Conservation (phyloP, 805 yeast genomes). For the Wickerhamomyces bovis region DNA sequence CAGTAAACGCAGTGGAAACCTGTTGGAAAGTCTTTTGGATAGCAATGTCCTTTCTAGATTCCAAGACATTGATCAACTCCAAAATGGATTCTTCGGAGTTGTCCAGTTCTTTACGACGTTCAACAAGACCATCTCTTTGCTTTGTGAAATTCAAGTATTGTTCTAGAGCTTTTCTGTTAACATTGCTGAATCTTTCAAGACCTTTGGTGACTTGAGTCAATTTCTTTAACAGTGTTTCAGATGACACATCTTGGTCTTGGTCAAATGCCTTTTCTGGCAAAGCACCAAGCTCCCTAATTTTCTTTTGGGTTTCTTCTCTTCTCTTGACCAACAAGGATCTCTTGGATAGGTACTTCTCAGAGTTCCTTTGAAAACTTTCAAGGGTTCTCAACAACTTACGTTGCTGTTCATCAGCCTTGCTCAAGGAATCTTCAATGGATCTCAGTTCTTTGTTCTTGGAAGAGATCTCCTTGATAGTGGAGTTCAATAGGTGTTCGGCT, state of each 20-base stretch:
- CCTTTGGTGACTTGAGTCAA: constrained; percentile 51
- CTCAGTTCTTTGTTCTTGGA: constrained; percentile 20
- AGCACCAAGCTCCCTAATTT: constrained; percentile 79
- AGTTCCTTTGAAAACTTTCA: constrained; percentile 53
- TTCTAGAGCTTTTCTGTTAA: constrained; percentile 86
- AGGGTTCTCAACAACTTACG: constrained; percentile 44
- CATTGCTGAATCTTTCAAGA: constrained; percentile 61
- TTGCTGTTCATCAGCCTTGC: constrained; percentile 54
- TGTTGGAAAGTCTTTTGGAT: constrained; percentile 71
- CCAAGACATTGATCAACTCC: constrained; percentile 59
- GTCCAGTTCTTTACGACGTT: constrained; percentile 63
- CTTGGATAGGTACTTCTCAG: constrained; percentile 60
- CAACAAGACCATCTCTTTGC: constrained; percentile 61
- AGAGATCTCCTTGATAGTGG: constrained; percentile 19
- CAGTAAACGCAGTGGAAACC: constrained; percentile 67
- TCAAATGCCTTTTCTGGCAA: constrained; percentile 80
- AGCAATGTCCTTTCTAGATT: constrained; percentile 76
- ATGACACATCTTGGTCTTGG: constrained; percentile 35
- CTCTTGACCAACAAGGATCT: constrained; percentile 54
- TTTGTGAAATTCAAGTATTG: constrained; percentile 68
- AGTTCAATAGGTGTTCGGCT: constrained; percentile 23
- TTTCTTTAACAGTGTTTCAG: constrained; percentile 47
- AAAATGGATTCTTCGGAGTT: constrained; percentile 69
- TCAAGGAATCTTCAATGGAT: constrained; percentile 34
- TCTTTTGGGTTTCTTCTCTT: constrained; percentile 65